These are phyloP conservation scores for Pythium scleroteichum DNA, from an alignment of 352 stramenopile genomes.

Conservation along the genomic window DNA sequence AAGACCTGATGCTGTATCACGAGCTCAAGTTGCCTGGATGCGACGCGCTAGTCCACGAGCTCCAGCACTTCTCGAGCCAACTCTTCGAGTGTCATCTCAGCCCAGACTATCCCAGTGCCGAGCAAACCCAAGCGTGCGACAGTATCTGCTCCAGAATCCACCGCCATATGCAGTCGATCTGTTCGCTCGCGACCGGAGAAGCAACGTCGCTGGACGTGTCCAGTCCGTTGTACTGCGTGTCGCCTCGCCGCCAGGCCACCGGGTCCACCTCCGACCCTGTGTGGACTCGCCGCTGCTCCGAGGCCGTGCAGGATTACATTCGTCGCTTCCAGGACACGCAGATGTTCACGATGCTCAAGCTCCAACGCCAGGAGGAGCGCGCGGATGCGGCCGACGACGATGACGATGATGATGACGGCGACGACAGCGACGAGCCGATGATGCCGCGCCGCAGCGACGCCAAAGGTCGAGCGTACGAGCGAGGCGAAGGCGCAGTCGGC, in stretches of 20 bases:
- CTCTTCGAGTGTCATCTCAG: slow-evolving; percentile 59
- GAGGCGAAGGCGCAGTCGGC: slow-evolving; percentile 6
- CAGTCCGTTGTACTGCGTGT: slow-evolving; percentile 25
- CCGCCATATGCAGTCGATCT: slow-evolving; percentile 62
- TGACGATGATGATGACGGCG: slow-evolving; percentile 20
- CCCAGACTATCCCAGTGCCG: slow-evolving; percentile 63
- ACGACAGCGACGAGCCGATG: background rate
- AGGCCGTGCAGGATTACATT: slow-evolving; percentile 62
- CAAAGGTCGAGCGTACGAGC: background rate
- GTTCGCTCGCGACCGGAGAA: slow-evolving; percentile 45
- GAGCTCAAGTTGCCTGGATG: slow-evolving; percentile 76
- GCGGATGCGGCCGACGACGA: slow-evolving; percentile 29
- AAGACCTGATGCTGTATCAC: slow-evolving; percentile 72
- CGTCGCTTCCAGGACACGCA: slow-evolving; percentile 71
- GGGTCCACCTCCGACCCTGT: background rate
- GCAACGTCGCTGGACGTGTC: slow-evolving; percentile 22
- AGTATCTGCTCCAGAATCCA: slow-evolving; percentile 66
- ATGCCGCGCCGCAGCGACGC: too few species aligned
- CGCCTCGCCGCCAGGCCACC: slow-evolving; percentile 11
- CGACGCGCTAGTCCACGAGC: slow-evolving; percentile 71
- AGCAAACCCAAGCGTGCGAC: slow-evolving; percentile 74
- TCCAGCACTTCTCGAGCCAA: slow-evolving; percentile 47
- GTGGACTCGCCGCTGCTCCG: slow-evolving; percentile 39
- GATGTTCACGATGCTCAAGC: slow-evolving; percentile 80
- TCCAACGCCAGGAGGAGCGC: slow-evolving; percentile 43